A percentile compares a stretch with the other conserved stretches of the same genome.
These are phyloP conservation scores for Echinochloa phyllopogon DNA, from an alignment of 176 grass and related monocot genomes.

Conservation along the genomic window DNA sequence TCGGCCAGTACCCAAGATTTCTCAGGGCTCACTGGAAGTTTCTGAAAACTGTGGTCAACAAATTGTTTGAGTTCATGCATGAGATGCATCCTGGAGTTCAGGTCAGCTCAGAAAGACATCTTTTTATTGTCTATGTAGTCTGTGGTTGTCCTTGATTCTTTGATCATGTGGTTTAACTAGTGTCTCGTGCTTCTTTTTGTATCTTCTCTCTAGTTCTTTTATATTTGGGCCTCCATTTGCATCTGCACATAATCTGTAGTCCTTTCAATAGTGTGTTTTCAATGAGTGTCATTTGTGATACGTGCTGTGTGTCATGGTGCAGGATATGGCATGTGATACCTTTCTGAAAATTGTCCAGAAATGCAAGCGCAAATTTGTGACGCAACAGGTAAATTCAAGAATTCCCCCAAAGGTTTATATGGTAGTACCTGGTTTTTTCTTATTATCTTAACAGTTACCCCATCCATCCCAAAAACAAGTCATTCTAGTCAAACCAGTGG, in stretches of 20 bases:
- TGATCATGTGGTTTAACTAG: not conserved
- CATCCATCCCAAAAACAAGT: too few relatives aligned
- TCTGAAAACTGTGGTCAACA: conserved; percentile 98
- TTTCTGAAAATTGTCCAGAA: conserved; percentile 99
- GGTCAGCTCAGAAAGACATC: conserved; percentile 46
- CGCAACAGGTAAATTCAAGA: conserved; percentile 70
- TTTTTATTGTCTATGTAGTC: conserved; percentile 20
- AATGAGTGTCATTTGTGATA: conserved; percentile 36
- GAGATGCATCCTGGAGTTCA: conserved; percentile 99
- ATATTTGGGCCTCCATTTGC: not conserved
- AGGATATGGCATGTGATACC: conserved; percentile 99
- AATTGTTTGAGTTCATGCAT: conserved; percentile 99
- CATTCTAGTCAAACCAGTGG: too few relatives aligned
- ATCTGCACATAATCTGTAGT: conserved; percentile 30
- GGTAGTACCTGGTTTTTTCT: not conserved
- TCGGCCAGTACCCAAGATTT: conserved; percentile 98
- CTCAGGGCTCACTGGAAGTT: conserved; percentile 99
- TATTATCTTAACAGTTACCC: not conserved
- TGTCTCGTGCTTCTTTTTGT: conserved; percentile 34
- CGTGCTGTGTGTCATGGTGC: conserved; percentile 41
- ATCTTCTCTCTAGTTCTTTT: conserved; percentile 19
- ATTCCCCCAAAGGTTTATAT: not conserved
- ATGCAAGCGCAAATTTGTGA: conserved; percentile 99
- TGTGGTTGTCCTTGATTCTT: conserved; percentile 16
- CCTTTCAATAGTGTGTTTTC: conserved; percentile 10